A percentile compares a stretch with the other conserved stretches of the same genome.
Conservation (phyloP, 352 stramenopile genomes). For the Paralagenidium karlingii region DNA sequence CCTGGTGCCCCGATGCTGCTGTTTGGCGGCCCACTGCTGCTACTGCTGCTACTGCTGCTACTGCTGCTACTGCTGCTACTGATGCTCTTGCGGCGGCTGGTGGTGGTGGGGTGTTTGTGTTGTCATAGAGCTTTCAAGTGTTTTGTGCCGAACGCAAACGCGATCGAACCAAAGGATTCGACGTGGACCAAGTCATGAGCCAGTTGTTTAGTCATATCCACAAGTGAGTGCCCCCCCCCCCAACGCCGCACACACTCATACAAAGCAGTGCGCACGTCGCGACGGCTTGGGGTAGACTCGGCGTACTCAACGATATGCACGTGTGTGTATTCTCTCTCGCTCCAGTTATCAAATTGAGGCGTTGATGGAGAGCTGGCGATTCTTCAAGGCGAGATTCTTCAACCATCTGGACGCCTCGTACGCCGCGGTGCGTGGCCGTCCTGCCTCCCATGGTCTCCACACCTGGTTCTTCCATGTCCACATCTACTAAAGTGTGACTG, state of each 20-base stretch:
- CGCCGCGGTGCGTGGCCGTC: constrained; percentile 15
- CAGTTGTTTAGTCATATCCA: constrained; percentile 52
- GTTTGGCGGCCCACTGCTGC: too few species aligned
- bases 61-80: too few species aligned
- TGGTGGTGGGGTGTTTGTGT: neutral
- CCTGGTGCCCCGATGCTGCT: too few species aligned
- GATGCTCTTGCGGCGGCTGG: too few species aligned
- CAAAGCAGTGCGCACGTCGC: too few species aligned
- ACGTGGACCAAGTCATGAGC: constrained; percentile 62
- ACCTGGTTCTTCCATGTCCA: neutral
- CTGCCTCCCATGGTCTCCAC: neutral
- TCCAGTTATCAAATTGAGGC: constrained; percentile 59
- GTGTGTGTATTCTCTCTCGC: constrained; percentile 1
- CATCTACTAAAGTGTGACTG: neutral
- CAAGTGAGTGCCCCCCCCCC: constrained; percentile 21
- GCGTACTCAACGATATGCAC: too few species aligned
- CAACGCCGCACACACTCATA: too few species aligned
- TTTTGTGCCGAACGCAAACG: constrained; percentile 61
- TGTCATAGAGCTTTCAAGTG: constrained; percentile 55
- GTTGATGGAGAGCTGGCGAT: constrained; percentile 72
- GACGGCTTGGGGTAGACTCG: too few species aligned
- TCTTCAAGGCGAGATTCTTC: constrained; percentile 69
- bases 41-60: too few species aligned
- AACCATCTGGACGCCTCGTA: constrained; percentile 67
- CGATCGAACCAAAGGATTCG: constrained; percentile 55